phyloP scores from a whole-genome alignment of 2,329 filamentous ascomycete genomes.

The Penicillium sp. region DNA sequence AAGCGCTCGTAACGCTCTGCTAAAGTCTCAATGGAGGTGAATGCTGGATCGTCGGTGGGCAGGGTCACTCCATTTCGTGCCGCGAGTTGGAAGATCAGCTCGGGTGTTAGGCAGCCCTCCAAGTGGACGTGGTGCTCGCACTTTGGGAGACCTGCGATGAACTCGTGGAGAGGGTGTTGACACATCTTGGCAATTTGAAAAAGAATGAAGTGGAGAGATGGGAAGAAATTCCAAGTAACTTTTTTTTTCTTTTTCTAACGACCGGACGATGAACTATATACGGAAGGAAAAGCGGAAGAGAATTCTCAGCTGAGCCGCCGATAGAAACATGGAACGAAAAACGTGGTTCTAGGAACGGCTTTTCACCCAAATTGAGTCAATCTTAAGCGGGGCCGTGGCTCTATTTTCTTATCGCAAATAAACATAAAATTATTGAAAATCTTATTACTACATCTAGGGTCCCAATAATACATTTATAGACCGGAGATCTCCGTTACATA shows the following conservation, averaged over 20 bases:
- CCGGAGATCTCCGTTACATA: not conserved
- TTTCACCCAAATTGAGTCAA: too few relatives aligned
- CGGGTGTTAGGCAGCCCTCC: slow-evolving; percentile 71
- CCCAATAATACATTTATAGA: not conserved
- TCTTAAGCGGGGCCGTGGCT: not conserved
- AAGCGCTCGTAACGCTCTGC: slow-evolving; percentile 66
- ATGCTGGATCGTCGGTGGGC: slow-evolving; percentile 59
- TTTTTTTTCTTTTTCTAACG: not conserved
- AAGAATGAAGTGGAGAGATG: not conserved
- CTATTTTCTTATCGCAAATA: not conserved
- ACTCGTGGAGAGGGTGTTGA: slow-evolving; percentile 55
- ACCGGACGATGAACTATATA: not conserved
- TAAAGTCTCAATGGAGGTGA: slow-evolving; percentile 60
- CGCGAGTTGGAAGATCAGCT: slow-evolving; percentile 69
- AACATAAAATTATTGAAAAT: not conserved
- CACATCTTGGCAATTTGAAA: slow-evolving; percentile 49
- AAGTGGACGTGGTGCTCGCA: slow-evolving; percentile 82
- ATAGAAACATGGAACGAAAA: not conserved
- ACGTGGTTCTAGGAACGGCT: too few relatives aligned
- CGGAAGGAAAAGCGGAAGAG: not conserved
- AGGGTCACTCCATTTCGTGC: slow-evolving; percentile 65
- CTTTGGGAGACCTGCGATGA: slow-evolving; percentile 69
- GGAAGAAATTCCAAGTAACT: not conserved
- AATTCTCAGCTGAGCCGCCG: not conserved
- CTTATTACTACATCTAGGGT: not conserved